Evolutionary conservation across 176 grass and related monocot species (phyloP), one percentile per base, ranked within the genome.

Genomic region (Paspalum vaginatum): DNA sequence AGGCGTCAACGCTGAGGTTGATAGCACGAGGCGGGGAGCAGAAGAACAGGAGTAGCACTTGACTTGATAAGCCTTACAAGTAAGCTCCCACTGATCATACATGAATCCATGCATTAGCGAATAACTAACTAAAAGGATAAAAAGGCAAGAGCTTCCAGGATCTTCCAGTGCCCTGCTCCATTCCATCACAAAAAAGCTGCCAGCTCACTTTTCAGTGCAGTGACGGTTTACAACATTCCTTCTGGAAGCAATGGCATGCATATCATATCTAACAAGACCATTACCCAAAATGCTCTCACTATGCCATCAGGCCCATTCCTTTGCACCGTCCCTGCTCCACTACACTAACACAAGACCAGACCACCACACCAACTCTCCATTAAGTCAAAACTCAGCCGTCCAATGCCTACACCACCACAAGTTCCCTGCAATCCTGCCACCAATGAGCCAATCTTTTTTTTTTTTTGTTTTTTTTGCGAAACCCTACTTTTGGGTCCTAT

Each of bases 341-440:
- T 74, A 32, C 52, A 14, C 43, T 25, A 61, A 11, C 0, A 21
- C 14, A 12, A 3, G 46, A 51, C 68, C 50, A 70, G 65, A 18
- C 13, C 0, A 18, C 37, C 10, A 49, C 5, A 12, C 21, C 67
- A 79, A 58, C 62, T 65, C 24, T 48, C 20, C n/a, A n/a, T n/a
- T n/a, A 45, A 37, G 18, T 50, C 11, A 37, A 17, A 72, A 79
- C 73, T 73, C 50, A 46, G 86, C 41, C 59, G 41, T 83, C 66
- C 80, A 83, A 54, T 79, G 62, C 21, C 32, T 68, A 79, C 62
- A 61, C 3, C 43, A 42, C 81, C 81, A 88, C 87, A 80, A 39
- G 14, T 80, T 88, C 7, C 9, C 24, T 37, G 42, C 59, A n/a
- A n/a, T 5, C 9, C 24, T 20, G 74, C 50, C 21, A 56, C 32